Conservation (phyloP, 768 basidiomycete genomes). For the Naganishia vaughanmartiniae region DNA sequence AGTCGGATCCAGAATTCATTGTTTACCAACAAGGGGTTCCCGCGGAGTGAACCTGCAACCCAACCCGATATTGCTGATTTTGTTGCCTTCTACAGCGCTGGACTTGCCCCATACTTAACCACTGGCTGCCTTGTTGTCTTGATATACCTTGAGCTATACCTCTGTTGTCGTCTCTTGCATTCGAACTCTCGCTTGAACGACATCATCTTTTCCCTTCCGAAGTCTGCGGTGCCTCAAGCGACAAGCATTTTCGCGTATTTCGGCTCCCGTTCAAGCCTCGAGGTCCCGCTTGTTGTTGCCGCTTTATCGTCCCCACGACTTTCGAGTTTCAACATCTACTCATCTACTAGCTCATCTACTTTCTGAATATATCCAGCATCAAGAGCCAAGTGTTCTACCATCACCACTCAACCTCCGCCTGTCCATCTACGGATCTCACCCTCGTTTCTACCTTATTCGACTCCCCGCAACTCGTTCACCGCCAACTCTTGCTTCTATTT, state of each 20-base stretch:
- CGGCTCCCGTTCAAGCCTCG: slow-evolving; percentile 11
- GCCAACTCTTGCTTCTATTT: background rate
- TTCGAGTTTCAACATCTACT: slow-evolving; percentile 7
- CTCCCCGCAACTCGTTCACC: background rate
- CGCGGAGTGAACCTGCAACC: too few relatives aligned
- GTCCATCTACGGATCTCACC: background rate
- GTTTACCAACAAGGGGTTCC: too few relatives aligned
- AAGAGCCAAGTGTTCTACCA: background rate
- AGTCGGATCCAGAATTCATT: slow-evolving; percentile 6
- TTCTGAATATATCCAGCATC: background rate
- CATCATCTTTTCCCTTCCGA: too few relatives aligned
- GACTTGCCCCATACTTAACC: too few relatives aligned
- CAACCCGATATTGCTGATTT: background rate
- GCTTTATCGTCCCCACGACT: slow-evolving; percentile 11
- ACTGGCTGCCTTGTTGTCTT: too few relatives aligned
- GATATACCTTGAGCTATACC: background rate
- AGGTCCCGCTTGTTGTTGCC: slow-evolving; percentile 16
- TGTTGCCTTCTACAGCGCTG: too few relatives aligned
- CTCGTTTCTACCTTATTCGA: background rate
- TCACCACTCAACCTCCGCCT: background rate
- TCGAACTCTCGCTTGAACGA: too few relatives aligned
- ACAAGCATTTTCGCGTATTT: slow-evolving; percentile 7
- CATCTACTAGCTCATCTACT: too few relatives aligned
- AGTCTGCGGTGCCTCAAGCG: too few relatives aligned
- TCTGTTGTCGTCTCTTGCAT: background rate